These are phyloP conservation scores for Chaetomium fimeti DNA, from an alignment of 495 filamentous ascomycete genomes.

Conservation along the genomic window DNA sequence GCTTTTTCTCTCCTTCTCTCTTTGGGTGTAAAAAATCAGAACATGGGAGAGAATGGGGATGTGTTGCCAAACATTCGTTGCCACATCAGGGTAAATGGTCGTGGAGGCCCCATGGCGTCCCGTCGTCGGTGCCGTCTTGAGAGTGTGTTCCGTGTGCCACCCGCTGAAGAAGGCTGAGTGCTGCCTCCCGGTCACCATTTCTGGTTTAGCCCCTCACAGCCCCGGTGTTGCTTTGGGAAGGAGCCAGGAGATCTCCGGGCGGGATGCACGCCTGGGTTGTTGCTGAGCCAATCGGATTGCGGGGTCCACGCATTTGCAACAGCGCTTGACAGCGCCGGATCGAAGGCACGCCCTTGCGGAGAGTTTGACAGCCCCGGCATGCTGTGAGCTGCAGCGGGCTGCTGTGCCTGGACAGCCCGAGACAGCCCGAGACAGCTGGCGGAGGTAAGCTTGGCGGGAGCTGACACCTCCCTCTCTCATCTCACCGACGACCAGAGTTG, in stretches of 20 bases:
- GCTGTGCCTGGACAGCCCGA: background rate
- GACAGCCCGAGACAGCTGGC: constrained; percentile 3
- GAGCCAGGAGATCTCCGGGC: constrained; percentile 7
- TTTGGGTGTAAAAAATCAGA: background rate
- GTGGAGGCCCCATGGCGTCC: background rate
- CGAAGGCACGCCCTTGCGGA: background rate
- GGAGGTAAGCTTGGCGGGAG: background rate
- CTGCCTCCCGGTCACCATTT: constrained; percentile 33
- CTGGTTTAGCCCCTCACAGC: constrained; percentile 29
- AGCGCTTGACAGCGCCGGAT: background rate
- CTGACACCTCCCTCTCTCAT: background rate
- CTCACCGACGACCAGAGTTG: too few relatives aligned
- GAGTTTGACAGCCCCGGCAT: background rate
- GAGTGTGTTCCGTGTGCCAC: constrained; percentile 8
- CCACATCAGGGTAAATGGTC: background rate
- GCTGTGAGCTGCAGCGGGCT: too few relatives aligned
- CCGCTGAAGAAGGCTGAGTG: constrained; percentile 7
- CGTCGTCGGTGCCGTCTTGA: constrained; percentile 7
- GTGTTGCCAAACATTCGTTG: constrained; percentile 2
- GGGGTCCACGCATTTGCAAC: background rate
- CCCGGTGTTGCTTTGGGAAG: constrained; percentile 36
- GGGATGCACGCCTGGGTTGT: background rate
- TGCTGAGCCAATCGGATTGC: constrained; percentile 18
- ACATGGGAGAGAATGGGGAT: background rate
- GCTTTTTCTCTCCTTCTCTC: background rate